Evolutionary conservation across 2,329 filamentous ascomycete species (phyloP), one percentile per base, ranked within the genome.

Genomic region (Stagonosporopsis vannaccii): DNA sequence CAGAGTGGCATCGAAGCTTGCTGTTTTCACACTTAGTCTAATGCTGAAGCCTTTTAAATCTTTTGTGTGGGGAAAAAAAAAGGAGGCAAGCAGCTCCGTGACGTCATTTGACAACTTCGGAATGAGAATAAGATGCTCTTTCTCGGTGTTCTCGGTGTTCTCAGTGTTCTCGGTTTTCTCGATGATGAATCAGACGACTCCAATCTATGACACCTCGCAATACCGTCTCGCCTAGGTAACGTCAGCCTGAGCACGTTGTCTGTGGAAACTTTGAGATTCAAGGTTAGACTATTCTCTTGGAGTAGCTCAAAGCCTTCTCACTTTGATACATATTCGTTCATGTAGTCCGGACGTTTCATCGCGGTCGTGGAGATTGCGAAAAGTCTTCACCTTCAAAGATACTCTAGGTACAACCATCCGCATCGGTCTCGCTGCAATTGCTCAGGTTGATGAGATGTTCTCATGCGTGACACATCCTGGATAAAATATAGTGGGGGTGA

Each of bases 31-130:
- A 2, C 47, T 41, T 12, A 26, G 26, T 2, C 54, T 60, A 2
- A 50, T 6, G n/a, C 44, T 30, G 22, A 32, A 17, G 6, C 54
- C 53, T 17, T 57, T 30, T 19, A 48, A 42, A 20, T 62, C 54
- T 30, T 58, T 60, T n/a, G 44, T 23, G 45, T 63, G 65, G 12
- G 43, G 50, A n/a, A 66, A 63, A 37, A 52, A 66, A 4, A 66
- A 63, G 41, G 51, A 66, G 4, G 57, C 61, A 15, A 62, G 50
- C 6, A 66, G 40, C 4, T 48, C 15, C 1, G 6, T 17, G 13
- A 25, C 48, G 6, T 45, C 23, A 12, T 11, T 48, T 28, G 17
- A 12, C 28, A 9, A 30, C 47, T 9, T 39, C n/a, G n/a, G 35
- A 19, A 53, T 50, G 17, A 55, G 51, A 5, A 56, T 43, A 7